Conservation (phyloP, 2,329 filamentous ascomycete species). For the Cladosporium sp. region DNA sequence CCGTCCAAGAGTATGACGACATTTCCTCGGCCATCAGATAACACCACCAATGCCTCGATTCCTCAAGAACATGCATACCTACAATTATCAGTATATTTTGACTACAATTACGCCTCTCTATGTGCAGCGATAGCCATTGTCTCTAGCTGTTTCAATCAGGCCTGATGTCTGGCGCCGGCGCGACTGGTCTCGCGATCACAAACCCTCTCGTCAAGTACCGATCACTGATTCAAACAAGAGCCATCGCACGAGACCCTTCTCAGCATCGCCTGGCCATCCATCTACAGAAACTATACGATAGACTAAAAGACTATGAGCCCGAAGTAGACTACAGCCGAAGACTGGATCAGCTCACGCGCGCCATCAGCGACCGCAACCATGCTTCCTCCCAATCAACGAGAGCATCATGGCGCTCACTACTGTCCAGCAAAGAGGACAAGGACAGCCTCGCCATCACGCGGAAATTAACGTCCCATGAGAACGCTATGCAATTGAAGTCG, state of each 20-base stretch:
- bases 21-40: too few species aligned
- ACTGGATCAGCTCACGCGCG: conserved; percentile 55
- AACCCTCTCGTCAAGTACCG: conserved; percentile 76
- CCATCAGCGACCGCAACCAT: conserved; percentile 27
- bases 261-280: conserved; percentile 55
- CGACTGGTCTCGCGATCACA: conserved; percentile 43
- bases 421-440: conserved; percentile 51
- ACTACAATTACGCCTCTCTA: too few species aligned
- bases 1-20: too few species aligned
- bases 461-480: conserved; percentile 65
- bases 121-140: too few species aligned
- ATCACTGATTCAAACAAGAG: conserved; percentile 61
- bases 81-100: too few species aligned
- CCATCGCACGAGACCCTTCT: conserved; percentile 60
- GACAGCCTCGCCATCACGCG: conserved; percentile 59
- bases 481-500: conserved; percentile 65
- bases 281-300: conserved; percentile 69
- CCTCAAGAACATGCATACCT: too few species aligned
- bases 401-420: conserved; percentile 36
- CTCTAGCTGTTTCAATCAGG: too few species aligned
- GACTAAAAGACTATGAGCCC: conserved; percentile 74
- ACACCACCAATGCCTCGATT: too few species aligned
- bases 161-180: conserved; percentile 20
- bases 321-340: conserved; percentile 63
- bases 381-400: conserved; percentile 17